A percentile compares a stretch with the other conserved stretches of the same genome.
Conservation (phyloP, 78 protist species). For the Ministeria vibrans region DNA sequence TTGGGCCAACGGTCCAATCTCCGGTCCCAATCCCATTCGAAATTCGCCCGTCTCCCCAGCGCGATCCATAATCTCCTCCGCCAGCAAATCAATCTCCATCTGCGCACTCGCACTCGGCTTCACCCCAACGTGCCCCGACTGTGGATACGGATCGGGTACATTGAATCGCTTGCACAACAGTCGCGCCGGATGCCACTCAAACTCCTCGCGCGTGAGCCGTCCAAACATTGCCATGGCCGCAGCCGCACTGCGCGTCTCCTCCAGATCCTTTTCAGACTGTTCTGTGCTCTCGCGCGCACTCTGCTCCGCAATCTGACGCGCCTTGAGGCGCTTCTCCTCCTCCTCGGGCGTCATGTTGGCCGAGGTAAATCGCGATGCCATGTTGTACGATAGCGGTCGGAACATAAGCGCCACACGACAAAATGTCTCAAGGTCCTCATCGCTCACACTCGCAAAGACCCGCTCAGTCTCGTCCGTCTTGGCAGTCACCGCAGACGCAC, state of each 20-base stretch:
- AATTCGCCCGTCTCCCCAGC: not conserved
- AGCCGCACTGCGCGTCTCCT: not conserved
- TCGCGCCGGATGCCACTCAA: slow-evolving; percentile 7
- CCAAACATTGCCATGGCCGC: not conserved
- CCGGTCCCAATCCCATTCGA: not conserved
- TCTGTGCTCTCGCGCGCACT: not conserved
- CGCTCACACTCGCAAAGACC: not conserved
- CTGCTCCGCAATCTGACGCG: not conserved
- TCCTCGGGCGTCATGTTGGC: not conserved
- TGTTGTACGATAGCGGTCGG: not conserved
- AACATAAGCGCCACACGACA: not conserved
- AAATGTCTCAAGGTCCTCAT: not conserved
- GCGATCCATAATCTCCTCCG: not conserved
- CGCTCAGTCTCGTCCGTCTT: not conserved
- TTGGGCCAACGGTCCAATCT: not conserved
- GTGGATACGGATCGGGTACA: not conserved
- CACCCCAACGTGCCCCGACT: too few species aligned
- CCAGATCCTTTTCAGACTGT: not conserved
- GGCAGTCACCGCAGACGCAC: not conserved
- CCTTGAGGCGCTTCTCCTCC: not conserved
- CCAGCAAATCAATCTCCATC: not conserved
- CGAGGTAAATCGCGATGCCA: not conserved
- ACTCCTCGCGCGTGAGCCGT: not conserved
- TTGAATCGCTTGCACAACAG: slow-evolving; percentile 13
- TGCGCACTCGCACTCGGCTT: not conserved